These are phyloP conservation scores for Cynanchum wilfordii DNA, from an alignment of 257 asterid species.

Conservation along the genomic window DNA sequence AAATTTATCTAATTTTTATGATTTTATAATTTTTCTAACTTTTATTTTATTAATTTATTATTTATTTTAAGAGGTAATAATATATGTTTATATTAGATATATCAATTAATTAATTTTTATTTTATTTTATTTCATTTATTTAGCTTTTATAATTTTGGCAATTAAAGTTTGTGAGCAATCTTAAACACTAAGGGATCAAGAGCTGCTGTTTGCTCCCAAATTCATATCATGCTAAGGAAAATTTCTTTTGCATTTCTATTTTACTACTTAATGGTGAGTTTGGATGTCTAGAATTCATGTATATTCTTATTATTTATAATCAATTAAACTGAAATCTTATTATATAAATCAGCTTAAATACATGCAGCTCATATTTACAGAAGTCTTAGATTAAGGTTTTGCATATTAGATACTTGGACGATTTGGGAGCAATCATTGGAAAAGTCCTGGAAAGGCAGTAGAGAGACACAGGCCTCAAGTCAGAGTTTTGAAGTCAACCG, in stretches of 20 bases:
- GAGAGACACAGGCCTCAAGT: conserved; percentile 63
- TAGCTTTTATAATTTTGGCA: neutral
- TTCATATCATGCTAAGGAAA: neutral
- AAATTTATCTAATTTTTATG: too few relatives aligned
- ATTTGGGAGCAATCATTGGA: conserved; percentile 39
- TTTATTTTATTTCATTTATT: too few relatives aligned
- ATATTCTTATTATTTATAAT: neutral
- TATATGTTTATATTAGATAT: too few relatives aligned
- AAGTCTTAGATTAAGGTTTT: neutral
- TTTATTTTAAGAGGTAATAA: too few relatives aligned
- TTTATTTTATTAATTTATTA: too few relatives aligned
- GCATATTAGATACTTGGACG: conserved; percentile 42
- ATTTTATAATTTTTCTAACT: too few relatives aligned
- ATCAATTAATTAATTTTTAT: too few relatives aligned
- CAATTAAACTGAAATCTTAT: neutral
- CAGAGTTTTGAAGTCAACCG: conserved; percentile 57
- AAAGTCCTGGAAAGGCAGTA: conserved; percentile 29
- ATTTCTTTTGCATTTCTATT: neutral
- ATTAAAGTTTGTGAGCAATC: neutral
- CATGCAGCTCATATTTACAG: neutral
- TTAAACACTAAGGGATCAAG: neutral
- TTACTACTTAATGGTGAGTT: neutral
- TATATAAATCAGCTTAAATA: neutral
- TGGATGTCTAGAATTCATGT: neutral
- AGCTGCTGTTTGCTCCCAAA: neutral